A percentile compares a stretch with the other conserved stretches of the same genome.
These are phyloP conservation scores for Isabelozyma heimii DNA, from an alignment of 805 yeast genomes.

Conservation along the genomic window DNA sequence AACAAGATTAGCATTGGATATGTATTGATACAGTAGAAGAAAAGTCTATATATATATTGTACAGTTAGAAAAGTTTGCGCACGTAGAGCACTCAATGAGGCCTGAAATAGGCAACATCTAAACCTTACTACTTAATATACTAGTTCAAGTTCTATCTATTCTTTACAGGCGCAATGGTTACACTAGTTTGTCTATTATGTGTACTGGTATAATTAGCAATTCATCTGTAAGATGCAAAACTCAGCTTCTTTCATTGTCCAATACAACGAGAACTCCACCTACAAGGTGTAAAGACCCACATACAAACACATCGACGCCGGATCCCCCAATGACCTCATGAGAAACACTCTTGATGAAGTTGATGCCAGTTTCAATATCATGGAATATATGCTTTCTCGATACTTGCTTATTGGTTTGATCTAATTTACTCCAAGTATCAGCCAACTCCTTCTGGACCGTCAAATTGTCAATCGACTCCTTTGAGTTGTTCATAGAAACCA, in stretches of 20 bases:
- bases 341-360: constrained; percentile 49
- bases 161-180: too few relatives aligned
- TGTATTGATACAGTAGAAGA: constrained; percentile 1
- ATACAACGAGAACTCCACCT: constrained; percentile 87
- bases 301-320: constrained; percentile 76
- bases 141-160: too few relatives aligned
- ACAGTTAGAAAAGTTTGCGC: too few relatives aligned
- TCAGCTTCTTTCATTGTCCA: constrained; percentile 49
- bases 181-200: not conserved
- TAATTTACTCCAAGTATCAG: constrained; percentile 62
- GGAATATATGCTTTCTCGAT: constrained; percentile 52
- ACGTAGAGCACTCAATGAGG: too few relatives aligned
- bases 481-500: constrained; percentile 82
- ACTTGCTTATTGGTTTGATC: constrained; percentile 31
- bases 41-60: not conserved
- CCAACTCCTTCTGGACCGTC: constrained; percentile 73
- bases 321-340: constrained; percentile 23
- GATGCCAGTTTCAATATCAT: constrained; percentile 74
- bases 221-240: not conserved
- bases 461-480: constrained; percentile 75
- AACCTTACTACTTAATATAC: too few relatives aligned
- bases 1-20: constrained; percentile 1
- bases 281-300: constrained; percentile 93
- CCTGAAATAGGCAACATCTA: too few relatives aligned
- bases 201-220: not conserved